Evolutionary conservation across 2,329 filamentous ascomycete species (phyloP).

Genomic region (Fusarium robinianum): DNA sequence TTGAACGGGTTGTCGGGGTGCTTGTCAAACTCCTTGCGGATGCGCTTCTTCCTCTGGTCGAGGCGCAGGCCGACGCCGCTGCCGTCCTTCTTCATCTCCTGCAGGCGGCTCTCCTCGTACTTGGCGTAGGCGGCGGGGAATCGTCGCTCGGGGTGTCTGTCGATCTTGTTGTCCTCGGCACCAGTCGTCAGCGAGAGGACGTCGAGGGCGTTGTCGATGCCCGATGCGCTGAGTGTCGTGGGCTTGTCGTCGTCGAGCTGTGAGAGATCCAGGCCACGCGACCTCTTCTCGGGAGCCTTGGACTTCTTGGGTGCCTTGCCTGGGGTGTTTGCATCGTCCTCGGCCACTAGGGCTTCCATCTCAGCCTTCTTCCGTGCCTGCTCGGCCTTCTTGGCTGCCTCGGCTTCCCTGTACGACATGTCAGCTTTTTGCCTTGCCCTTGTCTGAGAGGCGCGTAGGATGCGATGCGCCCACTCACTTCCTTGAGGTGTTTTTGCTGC

Average conservation of each 20-base stretch:
- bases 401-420: slow-evolving; percentile 40
- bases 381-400: slow-evolving; percentile 72
- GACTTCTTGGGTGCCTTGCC: slow-evolving; percentile 67
- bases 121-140: slow-evolving; percentile 84
- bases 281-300: slow-evolving; percentile 71
- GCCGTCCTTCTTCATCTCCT: slow-evolving; percentile 84
- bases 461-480: no score
- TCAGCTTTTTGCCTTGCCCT: slow-evolving; percentile 15
- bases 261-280: slow-evolving; percentile 72
- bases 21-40: slow-evolving; percentile 92
- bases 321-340: slow-evolving; percentile 73
- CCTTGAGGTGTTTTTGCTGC: slow-evolving; percentile 81
- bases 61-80: slow-evolving; percentile 72
- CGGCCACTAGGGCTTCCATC: slow-evolving; percentile 77
- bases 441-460: background rate
- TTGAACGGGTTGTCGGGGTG: slow-evolving; percentile 95
- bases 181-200: slow-evolving; percentile 70
- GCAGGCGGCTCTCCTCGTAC: slow-evolving; percentile 79
- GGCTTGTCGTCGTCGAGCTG: slow-evolving; percentile 71
- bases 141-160: slow-evolving; percentile 84
- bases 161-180: slow-evolving; percentile 70
- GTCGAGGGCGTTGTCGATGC: slow-evolving; percentile 93
- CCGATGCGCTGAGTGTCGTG: slow-evolving; percentile 73
- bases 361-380: slow-evolving; percentile 93
- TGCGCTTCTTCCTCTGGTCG: slow-evolving; percentile 82